A percentile compares a stretch with the other conserved stretches of the same genome.
phyloP scores from a whole-genome alignment of 805 yeast genomes.

The Lipomyces lipofer region DNA sequence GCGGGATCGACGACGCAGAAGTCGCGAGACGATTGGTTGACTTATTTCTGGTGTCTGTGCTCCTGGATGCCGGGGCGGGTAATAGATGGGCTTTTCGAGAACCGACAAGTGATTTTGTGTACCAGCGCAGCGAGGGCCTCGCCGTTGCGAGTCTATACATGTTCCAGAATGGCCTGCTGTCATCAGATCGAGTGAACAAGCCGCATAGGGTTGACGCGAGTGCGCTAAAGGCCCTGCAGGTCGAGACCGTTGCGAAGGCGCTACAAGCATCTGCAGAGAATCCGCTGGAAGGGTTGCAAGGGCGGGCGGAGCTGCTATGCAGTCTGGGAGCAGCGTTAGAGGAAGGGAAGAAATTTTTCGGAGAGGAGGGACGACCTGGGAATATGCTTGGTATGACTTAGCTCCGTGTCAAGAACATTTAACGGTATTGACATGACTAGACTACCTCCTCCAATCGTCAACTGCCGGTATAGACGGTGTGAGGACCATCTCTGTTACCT shows the following conservation, averaged over 20 bases:
- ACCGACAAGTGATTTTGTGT: conserved; percentile 37
- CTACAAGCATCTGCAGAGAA: conserved; percentile 50
- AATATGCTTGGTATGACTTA: conserved; percentile 43
- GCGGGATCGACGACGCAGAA: conserved; percentile 43
- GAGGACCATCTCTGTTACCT: conserved; percentile 47
- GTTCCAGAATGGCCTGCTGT: conserved; percentile 52
- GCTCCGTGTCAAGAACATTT: not conserved
- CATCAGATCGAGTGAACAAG: conserved; percentile 39
- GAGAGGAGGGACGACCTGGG: conserved; percentile 53
- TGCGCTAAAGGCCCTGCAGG: conserved; percentile 43
- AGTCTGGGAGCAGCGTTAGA: conserved; percentile 51
- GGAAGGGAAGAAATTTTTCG: conserved; percentile 47
- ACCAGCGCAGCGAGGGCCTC: conserved; percentile 59
- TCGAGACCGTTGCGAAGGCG: conserved; percentile 43
- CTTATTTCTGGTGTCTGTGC: conserved; percentile 58
- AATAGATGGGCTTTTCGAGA: conserved; percentile 55
- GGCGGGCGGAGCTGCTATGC: conserved; percentile 50
- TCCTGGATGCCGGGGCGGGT: conserved; percentile 71
- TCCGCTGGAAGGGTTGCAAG: conserved; percentile 56
- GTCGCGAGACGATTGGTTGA: conserved; percentile 57
- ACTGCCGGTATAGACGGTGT: conserved; percentile 27
- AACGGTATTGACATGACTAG: conserved; percentile 34
- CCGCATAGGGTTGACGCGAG: conserved; percentile 49
- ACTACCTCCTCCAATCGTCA: conserved; percentile 44
- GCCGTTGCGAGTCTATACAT: conserved; percentile 61